Conservation (phyloP, 768 basidiomycete genomes). For the Tulasnella sp. region DNA sequence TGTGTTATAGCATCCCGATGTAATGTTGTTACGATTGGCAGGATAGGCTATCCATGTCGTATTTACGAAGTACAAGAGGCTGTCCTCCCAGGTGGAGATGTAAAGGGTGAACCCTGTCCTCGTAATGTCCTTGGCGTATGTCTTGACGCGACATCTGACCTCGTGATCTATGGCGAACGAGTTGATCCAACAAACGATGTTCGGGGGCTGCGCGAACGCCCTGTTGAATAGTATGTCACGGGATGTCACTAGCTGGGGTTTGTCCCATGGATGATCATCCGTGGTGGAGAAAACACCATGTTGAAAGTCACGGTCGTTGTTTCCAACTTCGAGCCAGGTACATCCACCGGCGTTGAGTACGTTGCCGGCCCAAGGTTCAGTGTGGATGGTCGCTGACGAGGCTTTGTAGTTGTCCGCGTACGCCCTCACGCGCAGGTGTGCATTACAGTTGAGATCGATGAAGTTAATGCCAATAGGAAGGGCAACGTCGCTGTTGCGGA, state of each 20-base stretch:
- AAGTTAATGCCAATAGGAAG: too few species aligned
- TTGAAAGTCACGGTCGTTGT: constrained; percentile 1
- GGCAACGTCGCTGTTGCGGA: too few species aligned
- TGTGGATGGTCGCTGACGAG: neutral
- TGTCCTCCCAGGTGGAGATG: constrained; percentile 13
- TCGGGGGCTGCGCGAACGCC: constrained; percentile 12
- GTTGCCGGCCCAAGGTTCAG: constrained; percentile 6
- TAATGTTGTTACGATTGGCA: neutral
- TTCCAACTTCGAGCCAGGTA: neutral
- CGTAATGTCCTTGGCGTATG: neutral
- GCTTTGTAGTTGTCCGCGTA: neutral
- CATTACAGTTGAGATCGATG: too few species aligned
- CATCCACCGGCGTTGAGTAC: neutral
- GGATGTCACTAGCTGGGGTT: constrained; percentile 5
- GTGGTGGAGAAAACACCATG: constrained; percentile 9
- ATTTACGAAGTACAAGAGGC: neutral
- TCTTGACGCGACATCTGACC: neutral
- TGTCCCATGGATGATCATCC: constrained; percentile 13
- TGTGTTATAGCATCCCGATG: neutral
- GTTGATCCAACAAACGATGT: constrained; percentile 7
- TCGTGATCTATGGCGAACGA: neutral
- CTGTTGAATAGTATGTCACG: constrained; percentile 10
- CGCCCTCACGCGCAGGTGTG: too few species aligned
- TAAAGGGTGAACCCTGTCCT: constrained; percentile 8
- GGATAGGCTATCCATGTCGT: constrained; percentile 15